Conservation (phyloP, 2,329 filamentous ascomycete genomes). For the Hymenoscyphus albidus region DNA sequence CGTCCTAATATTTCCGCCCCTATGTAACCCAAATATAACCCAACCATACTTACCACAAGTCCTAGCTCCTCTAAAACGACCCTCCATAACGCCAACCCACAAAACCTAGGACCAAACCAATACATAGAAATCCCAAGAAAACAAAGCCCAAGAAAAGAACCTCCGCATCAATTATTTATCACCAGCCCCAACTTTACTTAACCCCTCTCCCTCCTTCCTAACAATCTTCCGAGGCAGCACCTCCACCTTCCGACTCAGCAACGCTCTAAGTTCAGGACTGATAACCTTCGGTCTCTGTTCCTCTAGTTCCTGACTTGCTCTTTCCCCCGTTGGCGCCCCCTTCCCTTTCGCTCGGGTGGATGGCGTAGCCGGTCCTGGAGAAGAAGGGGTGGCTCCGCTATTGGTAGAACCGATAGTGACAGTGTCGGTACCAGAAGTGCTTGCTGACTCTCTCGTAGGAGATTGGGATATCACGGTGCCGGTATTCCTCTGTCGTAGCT, state of each 20-base stretch:
- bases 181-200: constrained; percentile 17
- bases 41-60: not conserved
- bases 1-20: not conserved
- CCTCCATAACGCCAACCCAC: not conserved
- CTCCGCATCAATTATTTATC: not conserved
- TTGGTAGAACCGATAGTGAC: constrained; percentile 28
- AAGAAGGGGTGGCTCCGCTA: constrained; percentile 18
- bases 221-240: constrained; percentile 34
- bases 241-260: constrained; percentile 57
- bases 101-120: not conserved
- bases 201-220: constrained; percentile 33
- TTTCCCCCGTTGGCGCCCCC: constrained; percentile 11
- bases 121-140: too few species aligned
- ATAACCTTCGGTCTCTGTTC: constrained; percentile 47
- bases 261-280: constrained; percentile 56
- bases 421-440: constrained; percentile 37
- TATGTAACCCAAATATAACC: not conserved
- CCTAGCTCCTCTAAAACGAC: not conserved
- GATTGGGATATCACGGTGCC: not conserved
- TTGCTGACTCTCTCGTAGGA: constrained; percentile 16
- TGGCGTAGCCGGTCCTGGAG: not conserved
- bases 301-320: constrained; percentile 27
- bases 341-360: not conserved
- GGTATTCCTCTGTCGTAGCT: constrained; percentile 30
- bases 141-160: not conserved